phyloP scores from a whole-genome alignment of 2,329 filamentous ascomycete species.

The Cercospora zeina region DNA sequence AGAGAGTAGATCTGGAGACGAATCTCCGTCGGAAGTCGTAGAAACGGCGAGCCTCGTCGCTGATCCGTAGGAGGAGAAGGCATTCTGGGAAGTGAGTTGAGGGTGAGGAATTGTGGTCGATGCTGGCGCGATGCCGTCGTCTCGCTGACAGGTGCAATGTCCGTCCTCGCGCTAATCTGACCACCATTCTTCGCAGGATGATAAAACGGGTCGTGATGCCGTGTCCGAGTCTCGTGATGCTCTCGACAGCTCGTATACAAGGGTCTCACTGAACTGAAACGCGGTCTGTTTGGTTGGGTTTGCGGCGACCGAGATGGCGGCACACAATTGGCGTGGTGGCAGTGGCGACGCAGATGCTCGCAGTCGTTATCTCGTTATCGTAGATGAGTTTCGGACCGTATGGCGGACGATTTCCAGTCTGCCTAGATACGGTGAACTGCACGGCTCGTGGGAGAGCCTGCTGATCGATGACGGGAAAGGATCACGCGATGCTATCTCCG shows the following conservation, averaged over 20 bases:
- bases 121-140: conserved; percentile 5
- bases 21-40: conserved; percentile 50
- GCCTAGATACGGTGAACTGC: neutral
- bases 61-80: conserved; percentile 14
- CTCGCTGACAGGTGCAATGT: neutral
- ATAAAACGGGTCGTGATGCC: conserved; percentile 8
- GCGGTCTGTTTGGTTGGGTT: conserved; percentile 6
- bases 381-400: conserved; percentile 11
- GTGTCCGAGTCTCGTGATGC: conserved; percentile 24
- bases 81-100: conserved; percentile 23
- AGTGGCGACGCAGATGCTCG: neutral
- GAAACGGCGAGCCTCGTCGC: conserved; percentile 37
- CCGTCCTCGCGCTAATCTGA: neutral
- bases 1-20: conserved; percentile 52
- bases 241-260: conserved; percentile 33
- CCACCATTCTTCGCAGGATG: conserved; percentile 19
- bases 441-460: neutral
- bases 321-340: conserved; percentile 4
- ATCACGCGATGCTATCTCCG: conserved; percentile 12
- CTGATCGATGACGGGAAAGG: conserved; percentile 10
- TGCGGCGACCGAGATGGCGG: neutral
- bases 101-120: conserved; percentile 21
- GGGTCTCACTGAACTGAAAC: conserved; percentile 20
- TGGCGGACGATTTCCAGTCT: neutral
- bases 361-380: neutral